Conservation (phyloP, 306 rosid genomes). For the Phaseolus lunatus region DNA sequence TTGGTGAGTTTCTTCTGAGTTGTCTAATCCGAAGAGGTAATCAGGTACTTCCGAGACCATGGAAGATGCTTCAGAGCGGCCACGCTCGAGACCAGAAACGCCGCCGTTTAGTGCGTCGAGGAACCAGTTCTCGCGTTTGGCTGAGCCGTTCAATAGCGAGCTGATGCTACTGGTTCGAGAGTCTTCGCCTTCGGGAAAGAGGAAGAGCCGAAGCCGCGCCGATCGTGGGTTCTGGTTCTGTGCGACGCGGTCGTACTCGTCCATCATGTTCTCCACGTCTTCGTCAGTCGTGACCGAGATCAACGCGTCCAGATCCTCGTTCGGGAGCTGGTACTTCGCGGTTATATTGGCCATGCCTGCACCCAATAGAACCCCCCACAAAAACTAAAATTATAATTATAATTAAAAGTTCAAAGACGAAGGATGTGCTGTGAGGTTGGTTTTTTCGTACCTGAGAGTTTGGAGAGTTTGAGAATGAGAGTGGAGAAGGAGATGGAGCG, state of each 20-base stretch:
- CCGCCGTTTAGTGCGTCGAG: conserved; percentile 85
- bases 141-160: conserved; percentile 82
- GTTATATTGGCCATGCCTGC: conserved; percentile 70
- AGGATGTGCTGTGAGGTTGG: background rate
- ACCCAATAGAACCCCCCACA: background rate
- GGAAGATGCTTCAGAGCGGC: conserved; percentile 87
- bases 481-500: conserved; percentile 71
- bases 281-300: conserved; percentile 90
- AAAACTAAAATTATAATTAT: background rate
- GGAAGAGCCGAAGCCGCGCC: conserved; percentile 83
- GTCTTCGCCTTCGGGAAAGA: conserved; percentile 62
- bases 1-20: conserved; percentile 60
- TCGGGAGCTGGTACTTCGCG: conserved; percentile 95
- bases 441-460: conserved; percentile 65
- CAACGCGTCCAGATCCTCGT: conserved; percentile 92
- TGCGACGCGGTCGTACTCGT: conserved; percentile 82
- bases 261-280: conserved; percentile 98
- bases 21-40: conserved; percentile 85
- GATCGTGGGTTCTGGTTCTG: conserved; percentile 74
- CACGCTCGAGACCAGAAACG: conserved; percentile 67
- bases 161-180: conserved; percentile 71
- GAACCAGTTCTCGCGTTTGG: conserved; percentile 90
- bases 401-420: background rate
- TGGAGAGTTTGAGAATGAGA: conserved; percentile 75
- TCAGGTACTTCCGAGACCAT: conserved; percentile 92